A percentile compares a stretch with the other conserved stretches of the same genome.
Conservation (phyloP, 2,329 filamentous ascomycete species). For the Onygena corvina region DNA sequence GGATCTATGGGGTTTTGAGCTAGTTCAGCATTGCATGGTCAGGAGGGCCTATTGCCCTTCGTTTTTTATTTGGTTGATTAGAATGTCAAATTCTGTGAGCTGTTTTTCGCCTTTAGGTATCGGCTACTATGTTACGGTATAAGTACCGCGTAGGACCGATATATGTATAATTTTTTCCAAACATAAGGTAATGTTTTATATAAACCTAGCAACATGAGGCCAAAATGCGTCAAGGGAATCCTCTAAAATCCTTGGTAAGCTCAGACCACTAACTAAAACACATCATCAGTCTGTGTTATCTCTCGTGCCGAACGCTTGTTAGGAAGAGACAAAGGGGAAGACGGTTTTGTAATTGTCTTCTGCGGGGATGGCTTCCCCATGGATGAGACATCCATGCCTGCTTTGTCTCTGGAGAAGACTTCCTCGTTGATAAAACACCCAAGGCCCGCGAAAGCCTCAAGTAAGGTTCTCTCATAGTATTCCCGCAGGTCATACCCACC, state of each 20-base stretch:
- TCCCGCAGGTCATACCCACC: constrained; percentile 76
- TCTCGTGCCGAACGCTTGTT: constrained; percentile 1
- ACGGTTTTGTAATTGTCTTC: background rate
- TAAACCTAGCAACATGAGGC: no score
- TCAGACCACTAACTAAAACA: background rate
- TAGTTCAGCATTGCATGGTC: no score
- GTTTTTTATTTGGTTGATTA: no score
- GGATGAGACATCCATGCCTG: background rate
- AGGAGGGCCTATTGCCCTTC: no score
- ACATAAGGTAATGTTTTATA: background rate
- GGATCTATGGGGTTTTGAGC: no score
- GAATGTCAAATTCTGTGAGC: no score
- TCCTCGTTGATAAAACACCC: constrained; percentile 81
- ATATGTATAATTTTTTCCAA: no score
- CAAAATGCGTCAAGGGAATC: no score
- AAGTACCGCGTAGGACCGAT: no score
- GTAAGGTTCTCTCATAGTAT: constrained; percentile 68
- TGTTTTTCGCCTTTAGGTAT: no score
- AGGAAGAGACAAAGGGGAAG: constrained; percentile 1
- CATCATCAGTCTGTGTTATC: background rate
- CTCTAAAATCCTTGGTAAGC: no score
- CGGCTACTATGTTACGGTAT: no score
- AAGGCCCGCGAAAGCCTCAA: constrained; percentile 80
- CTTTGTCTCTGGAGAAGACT: constrained; percentile 25
- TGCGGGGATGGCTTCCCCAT: background rate